phyloP scores from a whole-genome alignment of 106 monocot genomes.

The Gastrodia elata region DNA sequence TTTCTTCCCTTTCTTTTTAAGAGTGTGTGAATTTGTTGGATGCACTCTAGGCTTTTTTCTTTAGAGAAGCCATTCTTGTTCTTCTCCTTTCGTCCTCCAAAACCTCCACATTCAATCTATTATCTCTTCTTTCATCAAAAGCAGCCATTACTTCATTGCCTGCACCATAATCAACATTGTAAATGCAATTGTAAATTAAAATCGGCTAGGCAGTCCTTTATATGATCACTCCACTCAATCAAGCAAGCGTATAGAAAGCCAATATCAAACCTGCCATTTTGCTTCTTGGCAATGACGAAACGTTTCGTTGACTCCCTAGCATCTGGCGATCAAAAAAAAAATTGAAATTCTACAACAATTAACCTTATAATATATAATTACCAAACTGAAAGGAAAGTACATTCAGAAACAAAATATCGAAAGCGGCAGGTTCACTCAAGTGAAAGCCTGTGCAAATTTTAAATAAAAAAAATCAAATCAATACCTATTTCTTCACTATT shows the following conservation, averaged over 20 bases:
- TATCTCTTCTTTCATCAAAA: constrained; percentile 8
- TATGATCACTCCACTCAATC: background rate
- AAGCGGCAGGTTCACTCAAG: background rate
- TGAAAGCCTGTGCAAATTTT: background rate
- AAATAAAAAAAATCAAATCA: background rate
- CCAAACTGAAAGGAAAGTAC: background rate
- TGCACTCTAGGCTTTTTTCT: constrained; percentile 5
- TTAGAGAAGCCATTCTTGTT: constrained; percentile 7
- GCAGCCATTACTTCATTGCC: background rate
- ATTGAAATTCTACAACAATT: background rate
- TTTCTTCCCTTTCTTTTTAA: constrained; percentile 31
- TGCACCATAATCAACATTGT: background rate
- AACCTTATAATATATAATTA: background rate
- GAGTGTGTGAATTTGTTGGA: constrained; percentile 9
- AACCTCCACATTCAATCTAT: background rate
- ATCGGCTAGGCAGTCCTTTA: background rate
- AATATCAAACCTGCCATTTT: background rate
- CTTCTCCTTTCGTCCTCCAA: constrained; percentile 2
- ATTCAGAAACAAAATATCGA: background rate
- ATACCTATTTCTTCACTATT: background rate
- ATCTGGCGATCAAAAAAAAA: background rate
- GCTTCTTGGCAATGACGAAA: background rate
- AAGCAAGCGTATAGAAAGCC: background rate
- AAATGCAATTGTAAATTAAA: background rate
- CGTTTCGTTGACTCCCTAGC: background rate